Base-by-base conservation (phyloP, 2,329 filamentous ascomycete species). In the Colletotrichum sp. region DNA sequence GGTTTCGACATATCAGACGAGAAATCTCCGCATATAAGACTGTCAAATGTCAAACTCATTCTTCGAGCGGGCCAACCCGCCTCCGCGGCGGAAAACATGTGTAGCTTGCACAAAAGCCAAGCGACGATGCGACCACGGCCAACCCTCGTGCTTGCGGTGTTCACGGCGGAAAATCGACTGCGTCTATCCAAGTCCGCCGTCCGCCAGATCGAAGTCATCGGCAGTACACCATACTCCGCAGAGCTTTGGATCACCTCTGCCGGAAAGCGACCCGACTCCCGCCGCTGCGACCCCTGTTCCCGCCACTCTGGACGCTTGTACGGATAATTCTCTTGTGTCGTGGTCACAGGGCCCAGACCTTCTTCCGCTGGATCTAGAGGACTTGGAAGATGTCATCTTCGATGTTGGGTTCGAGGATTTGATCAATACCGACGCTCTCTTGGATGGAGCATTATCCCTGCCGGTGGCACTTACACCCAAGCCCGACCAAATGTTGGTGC, bases 81-180 rank as follows among this genome's bases (percentile, higher is more conserved):
- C 85, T 61, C 86, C 86, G 6, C 82, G 87, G 72, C 88, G 90
- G 63, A 92, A 91, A 82, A 90, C 91, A 5, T 93, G 91, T 79
- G 83, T 86, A 5, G 87, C 88, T 30, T 92, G 91, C 82, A 90
- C 88, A 64, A 88, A 87, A 78, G 87, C 90, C 29, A 92, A 92
- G 81, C 87, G 91, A 16, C 88, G 88, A 64, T 92, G 91, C 80
- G 89, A 90, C 78, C 86, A 89, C 49, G 86, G 85, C 22, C 80
- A 86, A 16, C 91, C 90, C 3, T 80, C 85, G 15, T 93, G 91
- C 78, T 82, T 87, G 19, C 86, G 91, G 59, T 93, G 91, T 79
- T 80, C 82, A 1, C 87, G 88, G 72, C 86, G 89, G 32, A 82
- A 83, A 3, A 80, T 92, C 2, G 66, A 80, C 1, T 92, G 91